Evolutionary conservation across 2,329 filamentous ascomycete genomes (phyloP).

Genomic region (Diplodia sapinea): DNA sequence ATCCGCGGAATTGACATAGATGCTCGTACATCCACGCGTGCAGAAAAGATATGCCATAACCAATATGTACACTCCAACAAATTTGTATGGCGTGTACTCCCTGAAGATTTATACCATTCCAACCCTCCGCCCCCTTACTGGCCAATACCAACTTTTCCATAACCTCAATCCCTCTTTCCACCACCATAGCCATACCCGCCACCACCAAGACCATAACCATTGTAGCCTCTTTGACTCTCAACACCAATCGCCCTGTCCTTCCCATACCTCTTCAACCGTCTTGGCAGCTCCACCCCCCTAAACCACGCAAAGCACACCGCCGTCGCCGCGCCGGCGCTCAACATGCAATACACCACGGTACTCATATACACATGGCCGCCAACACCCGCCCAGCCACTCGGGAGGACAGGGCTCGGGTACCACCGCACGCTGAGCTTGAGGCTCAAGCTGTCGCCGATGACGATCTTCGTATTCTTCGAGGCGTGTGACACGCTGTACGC

Average conservation of each 20-base stretch:
- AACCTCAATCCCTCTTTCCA: slow-evolving; percentile 51
- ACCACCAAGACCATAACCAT: slow-evolving; percentile 42
- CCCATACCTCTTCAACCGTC: slow-evolving; percentile 62
- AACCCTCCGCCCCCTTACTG: background rate
- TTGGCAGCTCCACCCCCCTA: slow-evolving; percentile 58
- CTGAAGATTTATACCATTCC: background rate
- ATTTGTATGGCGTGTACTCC: background rate
- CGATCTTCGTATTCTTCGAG: slow-evolving; percentile 65
- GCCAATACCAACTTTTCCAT: background rate
- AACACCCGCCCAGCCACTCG: slow-evolving; percentile 60
- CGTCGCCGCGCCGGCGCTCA: slow-evolving; percentile 55
- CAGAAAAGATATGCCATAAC: background rate
- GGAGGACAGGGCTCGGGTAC: slow-evolving; percentile 78
- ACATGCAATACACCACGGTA: slow-evolving; percentile 57
- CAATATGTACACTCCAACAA: background rate
- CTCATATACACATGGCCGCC: slow-evolving; percentile 58
- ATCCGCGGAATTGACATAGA: slow-evolving; percentile 4
- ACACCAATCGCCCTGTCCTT: slow-evolving; percentile 55
- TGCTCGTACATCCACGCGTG: background rate
- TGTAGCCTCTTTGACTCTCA: slow-evolving; percentile 46
- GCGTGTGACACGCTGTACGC: slow-evolving; percentile 81
- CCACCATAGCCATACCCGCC: slow-evolving; percentile 54
- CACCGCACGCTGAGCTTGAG: slow-evolving; percentile 82
- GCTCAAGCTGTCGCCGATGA: slow-evolving; percentile 85
- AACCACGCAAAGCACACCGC: slow-evolving; percentile 62